Conservation (phyloP, 176 grass and related monocot species). For the Musa schizocarpa region DNA sequence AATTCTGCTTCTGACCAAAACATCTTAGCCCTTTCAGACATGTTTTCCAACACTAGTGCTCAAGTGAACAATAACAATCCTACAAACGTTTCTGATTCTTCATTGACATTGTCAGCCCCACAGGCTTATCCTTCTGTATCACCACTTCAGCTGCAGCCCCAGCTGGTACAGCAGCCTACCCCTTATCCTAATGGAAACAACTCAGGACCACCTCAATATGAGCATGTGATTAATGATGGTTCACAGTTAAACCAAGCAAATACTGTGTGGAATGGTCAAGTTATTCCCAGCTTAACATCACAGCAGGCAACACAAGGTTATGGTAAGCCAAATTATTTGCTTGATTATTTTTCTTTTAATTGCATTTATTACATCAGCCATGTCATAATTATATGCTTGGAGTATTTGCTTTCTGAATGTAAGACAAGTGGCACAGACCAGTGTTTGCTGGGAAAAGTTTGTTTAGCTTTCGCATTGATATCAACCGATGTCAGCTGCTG, state of each 20-base stretch:
- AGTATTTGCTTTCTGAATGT: too few relatives aligned
- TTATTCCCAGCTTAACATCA: conserved; percentile 17
- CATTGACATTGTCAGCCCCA: conserved; percentile 34
- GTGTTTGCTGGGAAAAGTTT: too few relatives aligned
- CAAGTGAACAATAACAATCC: conserved; percentile 37
- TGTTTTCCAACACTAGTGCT: conserved; percentile 58
- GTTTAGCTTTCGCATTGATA: not conserved
- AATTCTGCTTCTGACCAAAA: conserved; percentile 61
- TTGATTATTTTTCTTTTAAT: conserved; percentile 4
- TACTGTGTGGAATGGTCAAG: conserved; percentile 41
- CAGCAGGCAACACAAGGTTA: conserved; percentile 45
- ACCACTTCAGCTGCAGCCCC: conserved; percentile 21
- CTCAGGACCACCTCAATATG: conserved; percentile 20
- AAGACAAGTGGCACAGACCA: too few relatives aligned
- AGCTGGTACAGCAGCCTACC: conserved; percentile 32
- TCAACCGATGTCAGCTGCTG: not conserved
- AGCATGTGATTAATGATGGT: conserved; percentile 31
- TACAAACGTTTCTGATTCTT: conserved; percentile 25
- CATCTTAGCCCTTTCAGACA: conserved; percentile 65
- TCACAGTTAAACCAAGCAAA: conserved; percentile 27
- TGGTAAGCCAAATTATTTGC: conserved; percentile 26
- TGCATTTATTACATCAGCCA: not conserved
- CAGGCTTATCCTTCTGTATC: conserved; percentile 29
- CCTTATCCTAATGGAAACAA: conserved; percentile 39
- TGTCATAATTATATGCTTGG: not conserved